phyloP scores from a whole-genome alignment of 345 rosid genomes.

The Aegle marmelos region DNA sequence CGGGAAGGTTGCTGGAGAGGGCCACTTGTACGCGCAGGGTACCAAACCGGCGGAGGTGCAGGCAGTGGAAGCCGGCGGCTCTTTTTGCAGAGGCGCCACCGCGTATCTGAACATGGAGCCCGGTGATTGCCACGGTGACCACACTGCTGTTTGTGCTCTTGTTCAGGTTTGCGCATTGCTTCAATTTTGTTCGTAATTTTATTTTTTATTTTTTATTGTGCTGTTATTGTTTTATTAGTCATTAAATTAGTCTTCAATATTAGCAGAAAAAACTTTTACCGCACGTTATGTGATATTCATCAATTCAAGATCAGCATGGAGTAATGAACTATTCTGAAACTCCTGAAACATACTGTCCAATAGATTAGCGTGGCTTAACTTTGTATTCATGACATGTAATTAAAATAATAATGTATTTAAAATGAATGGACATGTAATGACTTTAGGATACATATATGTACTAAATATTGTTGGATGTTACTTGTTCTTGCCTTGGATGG shows the following conservation, averaged over 20 bases:
- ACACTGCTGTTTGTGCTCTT: slow-evolving; percentile 78
- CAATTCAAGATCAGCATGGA: background rate
- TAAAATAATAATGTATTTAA: too few species aligned
- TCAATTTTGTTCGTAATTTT: background rate
- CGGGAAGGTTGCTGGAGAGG: slow-evolving; percentile 72
- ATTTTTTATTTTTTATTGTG: background rate
- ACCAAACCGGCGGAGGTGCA: slow-evolving; percentile 73
- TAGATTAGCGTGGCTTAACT: background rate
- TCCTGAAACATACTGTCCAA: background rate
- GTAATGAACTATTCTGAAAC: background rate
- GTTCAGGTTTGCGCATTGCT: slow-evolving; percentile 54
- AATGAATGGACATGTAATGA: background rate
- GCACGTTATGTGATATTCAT: background rate
- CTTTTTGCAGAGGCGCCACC: slow-evolving; percentile 50
- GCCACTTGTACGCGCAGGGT: slow-evolving; percentile 82
- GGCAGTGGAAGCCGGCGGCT: slow-evolving; percentile 74
- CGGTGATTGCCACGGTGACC: slow-evolving; percentile 92
- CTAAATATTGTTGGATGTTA: background rate
- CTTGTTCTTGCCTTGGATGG: background rate
- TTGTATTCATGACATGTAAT: too few species aligned
- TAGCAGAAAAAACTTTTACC: background rate
- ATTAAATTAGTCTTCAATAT: background rate
- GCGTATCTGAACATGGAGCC: slow-evolving; percentile 91
- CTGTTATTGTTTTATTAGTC: background rate
- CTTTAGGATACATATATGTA: too few species aligned